phyloP scores from a whole-genome alignment of 163 green algal genomes.

The Scenedesmus sp. region DNA sequence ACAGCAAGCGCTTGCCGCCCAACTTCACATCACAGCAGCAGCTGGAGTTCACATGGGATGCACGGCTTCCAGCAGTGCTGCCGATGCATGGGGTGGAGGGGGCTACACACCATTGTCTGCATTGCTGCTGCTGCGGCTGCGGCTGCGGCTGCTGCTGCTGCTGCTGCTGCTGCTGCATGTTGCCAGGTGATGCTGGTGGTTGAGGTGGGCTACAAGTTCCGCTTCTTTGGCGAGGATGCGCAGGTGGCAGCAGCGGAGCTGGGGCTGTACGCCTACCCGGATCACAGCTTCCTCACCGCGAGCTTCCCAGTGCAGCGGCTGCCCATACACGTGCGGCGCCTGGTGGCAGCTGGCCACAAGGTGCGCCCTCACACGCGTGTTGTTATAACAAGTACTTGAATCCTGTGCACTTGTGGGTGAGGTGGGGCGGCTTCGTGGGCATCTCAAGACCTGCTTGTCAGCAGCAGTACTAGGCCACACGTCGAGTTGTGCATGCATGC shows the following conservation, averaged over 20 bases:
- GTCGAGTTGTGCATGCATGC: not conserved
- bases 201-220: conserved; percentile 89
- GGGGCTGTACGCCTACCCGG: conserved; percentile 75
- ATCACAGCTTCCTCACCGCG: conserved; percentile 84
- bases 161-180: too few relatives aligned
- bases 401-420: not conserved
- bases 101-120: too few relatives aligned
- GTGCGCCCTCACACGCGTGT: conserved; percentile 44
- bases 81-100: too few relatives aligned
- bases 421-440: too few relatives aligned
- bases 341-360: conserved; percentile 89
- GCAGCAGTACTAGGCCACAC: too few relatives aligned
- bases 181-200: conserved; percentile 79
- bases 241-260: conserved; percentile 67
- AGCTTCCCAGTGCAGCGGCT: conserved; percentile 85
- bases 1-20: too few relatives aligned
- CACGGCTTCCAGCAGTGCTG: too few relatives aligned
- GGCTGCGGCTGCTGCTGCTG: not conserved
- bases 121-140: not conserved
- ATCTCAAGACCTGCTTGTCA: too few relatives aligned
- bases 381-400: not conserved
- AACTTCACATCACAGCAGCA: too few relatives aligned
- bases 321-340: conserved; percentile 87
- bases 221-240: conserved; percentile 92
- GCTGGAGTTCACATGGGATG: too few relatives aligned